A percentile compares a stretch with the other conserved stretches of the same genome.
phyloP scores from a whole-genome alignment of 495 filamentous ascomycete species.

The Podospora anserina region DNA sequence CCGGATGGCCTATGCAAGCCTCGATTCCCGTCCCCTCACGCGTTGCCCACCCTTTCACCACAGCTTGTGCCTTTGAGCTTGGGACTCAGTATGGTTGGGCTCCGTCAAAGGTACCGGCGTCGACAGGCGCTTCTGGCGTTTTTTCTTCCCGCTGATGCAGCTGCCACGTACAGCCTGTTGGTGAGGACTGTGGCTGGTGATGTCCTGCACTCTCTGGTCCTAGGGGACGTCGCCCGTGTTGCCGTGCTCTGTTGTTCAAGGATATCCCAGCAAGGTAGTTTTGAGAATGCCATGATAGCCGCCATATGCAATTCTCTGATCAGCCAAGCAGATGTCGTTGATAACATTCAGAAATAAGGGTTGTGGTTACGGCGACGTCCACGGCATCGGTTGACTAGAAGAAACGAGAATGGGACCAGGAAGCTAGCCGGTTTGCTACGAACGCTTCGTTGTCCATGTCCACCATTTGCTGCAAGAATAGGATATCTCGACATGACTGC shows the following conservation, averaged over 20 bases:
- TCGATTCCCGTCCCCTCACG: background rate
- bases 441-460: background rate
- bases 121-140: constrained; percentile 2
- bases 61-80: background rate
- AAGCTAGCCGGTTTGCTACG: background rate
- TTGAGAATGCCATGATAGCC: background rate
- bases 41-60: background rate
- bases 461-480: background rate
- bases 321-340: background rate
- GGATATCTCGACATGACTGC: background rate
- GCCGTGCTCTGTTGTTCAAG: background rate
- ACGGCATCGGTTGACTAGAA: constrained; percentile 1
- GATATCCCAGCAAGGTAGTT: background rate
- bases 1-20: constrained; percentile 2
- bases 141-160: background rate
- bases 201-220: background rate
- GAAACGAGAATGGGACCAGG: background rate
- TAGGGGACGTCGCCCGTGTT: background rate
- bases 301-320: background rate
- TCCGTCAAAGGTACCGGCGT: background rate
- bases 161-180: constrained; percentile 10
- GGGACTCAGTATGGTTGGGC: constrained; percentile 1
- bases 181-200: background rate
- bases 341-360: background rate
- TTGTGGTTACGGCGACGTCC: constrained; percentile 1